Evolutionary conservation across 2,329 filamentous ascomycete genomes (phyloP), one percentile per base, ranked within the genome.

Genomic region (Arachnopeziza araneosa): DNA sequence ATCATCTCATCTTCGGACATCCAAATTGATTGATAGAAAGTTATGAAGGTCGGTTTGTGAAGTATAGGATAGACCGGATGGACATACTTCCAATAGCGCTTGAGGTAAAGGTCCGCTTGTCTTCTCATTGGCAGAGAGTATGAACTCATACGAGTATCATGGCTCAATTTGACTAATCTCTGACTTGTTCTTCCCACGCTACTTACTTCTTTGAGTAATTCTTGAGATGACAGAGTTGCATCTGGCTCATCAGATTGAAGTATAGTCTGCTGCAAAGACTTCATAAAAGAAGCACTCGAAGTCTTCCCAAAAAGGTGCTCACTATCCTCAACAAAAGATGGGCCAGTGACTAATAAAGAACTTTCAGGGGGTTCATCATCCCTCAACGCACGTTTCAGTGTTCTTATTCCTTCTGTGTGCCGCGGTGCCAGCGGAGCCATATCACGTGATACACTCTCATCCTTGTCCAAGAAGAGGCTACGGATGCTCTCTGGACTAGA

Each of bases 11-110:
- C 51, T 36, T 53, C 52, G 24, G 57, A 44, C n/a, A 23, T 36
- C 66, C 66, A 68, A 2, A 68, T 10, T 50, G 36, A 19, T 2
- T 57, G 54, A 56, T 67, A 68, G 4, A 32, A 32, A 12, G 50
- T 44, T 24, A 51, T 52, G 24, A 68, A 60, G 4, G 52, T 52
- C 36, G 62, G 52, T 14, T 59, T 56, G 30, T 68, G 60, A 22
- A 68, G 52, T 22, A 68, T 54, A 24, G 66, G 66, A 49, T 62
- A 67, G 10, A 67, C 32, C 5, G 66, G 64, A 57, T 68, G 64
- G 32, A 67, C 54, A 44, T 58, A 60, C 52, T 64, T 58, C 63
- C 63, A 66, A 50, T 62, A 68, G 44, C 58, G 63, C 22, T 59
- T 48, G 21, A 67, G n/a, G n/a, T 63, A 62, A n/a, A 58, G 44